Evolutionary conservation across 495 filamentous ascomycete species (phyloP), one percentile per base, ranked within the genome.

Genomic region (Sporormia fimetaria): DNA sequence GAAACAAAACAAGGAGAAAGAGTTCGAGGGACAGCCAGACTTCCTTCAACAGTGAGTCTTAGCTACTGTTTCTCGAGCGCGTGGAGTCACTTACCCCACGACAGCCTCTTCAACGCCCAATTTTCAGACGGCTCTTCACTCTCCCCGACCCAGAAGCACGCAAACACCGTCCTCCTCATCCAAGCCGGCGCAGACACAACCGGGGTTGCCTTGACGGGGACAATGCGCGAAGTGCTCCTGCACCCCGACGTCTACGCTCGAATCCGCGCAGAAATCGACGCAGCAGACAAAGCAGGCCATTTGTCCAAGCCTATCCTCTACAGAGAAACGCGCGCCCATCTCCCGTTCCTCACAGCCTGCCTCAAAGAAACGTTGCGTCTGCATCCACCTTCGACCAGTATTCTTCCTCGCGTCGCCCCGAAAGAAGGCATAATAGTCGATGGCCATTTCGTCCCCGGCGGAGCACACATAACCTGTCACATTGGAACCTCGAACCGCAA

Each of bases 171-270:
- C 4, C 45, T 49, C 1, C 45, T 49, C n/a, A 49, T 49, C 21
- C 45, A 49, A 38, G 76, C 74, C 2, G 76, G 75, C 34, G 71
- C 74, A 11, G 76, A 80, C 53, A 78, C 76, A 12, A 79, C 72
- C 3, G 74, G 74, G 17, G 68, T 67, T 3, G 69, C 71, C 2
- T 66, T 80, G 48, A 67, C 73, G 42, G 69, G 65, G 35, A 70
- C 66, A 47, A 62, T 80, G 46, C 65, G 71, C 51, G 66, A 73
- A 46, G 54, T 73, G 0, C 63, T 76, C 7, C 63, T 62, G 14
- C 59, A 62, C 12, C 54, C 58, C 0, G 58, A 49, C 4, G 64
- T 70, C 11, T 68, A 71, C 55, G 16, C 52, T 2, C 50, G 43
- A 4, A 48, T 78, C 21, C 54, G 62, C 1, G 33, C 40, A 9